Conservation (phyloP, 2,329 filamentous ascomycete species). For the Diaporthe nobilis region DNA sequence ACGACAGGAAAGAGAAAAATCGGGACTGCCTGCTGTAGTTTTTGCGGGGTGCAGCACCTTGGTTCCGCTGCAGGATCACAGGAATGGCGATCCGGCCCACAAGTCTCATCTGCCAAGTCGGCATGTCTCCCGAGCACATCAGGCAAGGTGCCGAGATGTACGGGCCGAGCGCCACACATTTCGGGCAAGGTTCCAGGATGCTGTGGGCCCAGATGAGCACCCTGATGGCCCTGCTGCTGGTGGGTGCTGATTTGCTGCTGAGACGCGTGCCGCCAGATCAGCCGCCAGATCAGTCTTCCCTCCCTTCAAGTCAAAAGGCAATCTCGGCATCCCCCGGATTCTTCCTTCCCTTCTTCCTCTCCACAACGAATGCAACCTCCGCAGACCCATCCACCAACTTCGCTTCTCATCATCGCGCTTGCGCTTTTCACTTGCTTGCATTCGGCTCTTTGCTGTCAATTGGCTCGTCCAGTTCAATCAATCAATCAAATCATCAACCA, state of each 20-base stretch:
- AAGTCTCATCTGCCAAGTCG: conserved; percentile 15
- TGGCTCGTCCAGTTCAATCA: conserved; percentile 23
- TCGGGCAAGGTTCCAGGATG: neutral
- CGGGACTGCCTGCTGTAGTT: neutral
- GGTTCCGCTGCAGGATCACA: conserved; percentile 17
- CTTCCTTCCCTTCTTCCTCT: neutral
- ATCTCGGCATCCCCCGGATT: neutral
- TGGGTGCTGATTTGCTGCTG: neutral
- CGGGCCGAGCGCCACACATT: conserved; percentile 9
- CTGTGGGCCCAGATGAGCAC: neutral
- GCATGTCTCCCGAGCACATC: neutral
- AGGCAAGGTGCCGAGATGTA: neutral
- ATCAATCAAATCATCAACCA: neutral
- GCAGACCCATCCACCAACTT: conserved; percentile 23
- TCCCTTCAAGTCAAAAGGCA: neutral
- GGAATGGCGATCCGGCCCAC: neutral
- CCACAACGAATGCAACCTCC: conserved; percentile 32
- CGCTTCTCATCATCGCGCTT: conserved; percentile 25
- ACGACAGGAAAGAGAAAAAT: neutral
- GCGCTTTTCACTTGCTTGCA: conserved; percentile 17
- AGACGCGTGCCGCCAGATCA: neutral
- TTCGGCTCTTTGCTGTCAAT: conserved; percentile 23
- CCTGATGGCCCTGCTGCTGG: neutral
- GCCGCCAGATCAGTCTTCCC: neutral
- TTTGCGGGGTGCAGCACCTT: conserved; percentile 6